phyloP scores from a whole-genome alignment of 2,329 filamentous ascomycete species.

The Scedosporium aurantiacum region DNA sequence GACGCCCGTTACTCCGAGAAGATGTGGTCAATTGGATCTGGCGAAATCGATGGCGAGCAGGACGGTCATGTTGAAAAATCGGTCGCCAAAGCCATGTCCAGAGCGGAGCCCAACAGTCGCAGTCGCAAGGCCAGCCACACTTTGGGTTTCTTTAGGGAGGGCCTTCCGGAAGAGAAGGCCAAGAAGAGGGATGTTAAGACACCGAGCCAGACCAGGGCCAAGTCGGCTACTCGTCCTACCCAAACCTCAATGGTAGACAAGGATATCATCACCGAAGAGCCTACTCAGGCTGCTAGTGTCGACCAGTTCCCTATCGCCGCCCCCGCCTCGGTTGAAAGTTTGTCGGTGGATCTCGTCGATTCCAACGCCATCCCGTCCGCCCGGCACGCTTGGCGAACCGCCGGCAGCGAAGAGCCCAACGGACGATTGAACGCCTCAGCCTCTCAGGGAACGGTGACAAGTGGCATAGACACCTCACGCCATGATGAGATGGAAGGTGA shows the following conservation, averaged over 20 bases:
- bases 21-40: constrained; percentile 51
- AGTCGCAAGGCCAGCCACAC: constrained; percentile 60
- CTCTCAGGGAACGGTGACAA: no score
- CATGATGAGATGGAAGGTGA: constrained; percentile 1
- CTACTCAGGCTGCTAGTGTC: neutral
- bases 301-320: neutral
- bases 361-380: no score
- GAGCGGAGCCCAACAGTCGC: constrained; percentile 50
- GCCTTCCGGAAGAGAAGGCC: constrained; percentile 43
- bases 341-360: neutral
- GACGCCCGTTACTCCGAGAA: constrained; percentile 31
- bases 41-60: constrained; percentile 32
- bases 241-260: neutral
- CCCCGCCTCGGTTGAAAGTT: neutral
- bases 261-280: neutral
- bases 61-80: constrained; percentile 53
- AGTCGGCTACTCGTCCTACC: neutral
- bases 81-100: constrained; percentile 50
- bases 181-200: constrained; percentile 38
- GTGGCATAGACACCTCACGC: constrained; percentile 18
- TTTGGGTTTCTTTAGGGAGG: constrained; percentile 56
- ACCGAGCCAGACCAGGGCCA: neutral
- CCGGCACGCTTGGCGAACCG: no score
- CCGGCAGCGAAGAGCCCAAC: no score
- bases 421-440: no score